phyloP scores from a whole-genome alignment of 139 green algal genomes.

The Yamagishiella unicocca region DNA sequence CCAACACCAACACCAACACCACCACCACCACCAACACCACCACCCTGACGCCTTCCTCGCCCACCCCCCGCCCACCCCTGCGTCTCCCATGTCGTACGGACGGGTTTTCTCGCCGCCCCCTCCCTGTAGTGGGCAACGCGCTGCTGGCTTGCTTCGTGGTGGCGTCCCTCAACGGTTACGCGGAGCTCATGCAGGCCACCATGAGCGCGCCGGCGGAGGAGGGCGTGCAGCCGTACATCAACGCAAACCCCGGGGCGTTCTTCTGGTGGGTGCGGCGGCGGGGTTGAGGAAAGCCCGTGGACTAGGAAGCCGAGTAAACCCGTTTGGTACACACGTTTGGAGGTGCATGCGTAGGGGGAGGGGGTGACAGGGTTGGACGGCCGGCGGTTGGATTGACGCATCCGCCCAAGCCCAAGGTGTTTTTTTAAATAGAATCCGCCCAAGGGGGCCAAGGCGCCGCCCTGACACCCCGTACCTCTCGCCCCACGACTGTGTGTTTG shows the following conservation, averaged over 20 bases:
- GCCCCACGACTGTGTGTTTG: too few species aligned
- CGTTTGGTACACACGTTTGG: too few species aligned
- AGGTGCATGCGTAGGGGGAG: not conserved
- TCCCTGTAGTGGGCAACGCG: constrained; percentile 62
- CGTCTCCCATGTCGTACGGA: not conserved
- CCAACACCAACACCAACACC: too few species aligned
- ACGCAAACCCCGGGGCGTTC: constrained; percentile 69
- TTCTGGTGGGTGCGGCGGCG: constrained; percentile 56
- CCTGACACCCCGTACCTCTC: too few species aligned
- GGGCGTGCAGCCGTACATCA: constrained; percentile 71
- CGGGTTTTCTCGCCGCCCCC: not conserved
- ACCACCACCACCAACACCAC: too few species aligned
- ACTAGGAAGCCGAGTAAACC: too few species aligned
- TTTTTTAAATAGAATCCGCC: too few species aligned
- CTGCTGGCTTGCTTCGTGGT: constrained; percentile 81
- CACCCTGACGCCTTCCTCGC: not conserved
- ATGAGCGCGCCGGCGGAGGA: constrained; percentile 65
- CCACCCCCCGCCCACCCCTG: not conserved
- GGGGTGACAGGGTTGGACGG: not conserved
- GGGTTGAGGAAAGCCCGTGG: too few species aligned
- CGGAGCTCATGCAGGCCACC: constrained; percentile 56
- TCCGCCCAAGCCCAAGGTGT: too few species aligned
- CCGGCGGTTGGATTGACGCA: too few species aligned
- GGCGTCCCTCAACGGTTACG: constrained; percentile 80
- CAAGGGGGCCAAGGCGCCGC: too few species aligned